phyloP scores from a whole-genome alignment of 225 moss, liverwort and hornwort species.

The Marchantia paleacea region DNA sequence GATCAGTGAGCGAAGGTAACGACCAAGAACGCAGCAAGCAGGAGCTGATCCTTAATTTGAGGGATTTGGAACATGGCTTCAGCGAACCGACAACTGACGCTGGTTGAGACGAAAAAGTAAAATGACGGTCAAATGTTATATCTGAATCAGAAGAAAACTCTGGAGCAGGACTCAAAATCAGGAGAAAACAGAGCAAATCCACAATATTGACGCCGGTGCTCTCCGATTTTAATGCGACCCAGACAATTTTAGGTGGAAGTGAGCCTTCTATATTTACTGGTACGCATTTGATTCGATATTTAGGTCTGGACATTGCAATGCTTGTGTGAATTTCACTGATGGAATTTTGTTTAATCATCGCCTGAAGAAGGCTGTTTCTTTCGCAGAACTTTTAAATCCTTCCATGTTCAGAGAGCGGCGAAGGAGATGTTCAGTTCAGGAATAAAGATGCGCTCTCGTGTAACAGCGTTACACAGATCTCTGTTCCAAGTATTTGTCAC shows the following conservation, averaged over 20 bases:
- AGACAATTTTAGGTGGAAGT: not conserved
- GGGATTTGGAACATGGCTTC: not conserved
- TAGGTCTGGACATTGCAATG: not conserved
- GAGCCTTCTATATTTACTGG: not conserved
- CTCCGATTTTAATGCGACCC: not conserved
- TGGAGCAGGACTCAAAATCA: not conserved
- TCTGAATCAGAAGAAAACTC: not conserved
- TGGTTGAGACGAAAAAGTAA: not conserved
- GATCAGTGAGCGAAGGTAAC: not conserved
- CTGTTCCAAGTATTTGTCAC: slow-evolving; percentile 3
- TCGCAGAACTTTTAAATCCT: not conserved
- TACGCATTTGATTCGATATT: not conserved
- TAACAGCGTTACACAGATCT: slow-evolving; percentile 8
- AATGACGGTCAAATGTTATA: not conserved
- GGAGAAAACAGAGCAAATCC: not conserved
- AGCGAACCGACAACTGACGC: not conserved
- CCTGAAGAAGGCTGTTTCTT: not conserved
- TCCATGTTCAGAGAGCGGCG: not conserved
- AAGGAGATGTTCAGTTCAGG: not conserved
- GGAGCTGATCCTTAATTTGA: not conserved
- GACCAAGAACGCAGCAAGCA: not conserved
- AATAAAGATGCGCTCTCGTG: slow-evolving; percentile 23
- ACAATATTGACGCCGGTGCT: not conserved
- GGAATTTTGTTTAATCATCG: not conserved
- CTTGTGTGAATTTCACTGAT: not conserved